Evolutionary conservation across 2,329 filamentous ascomycete genomes (phyloP).

Genomic region (Aureobasidium sp.): DNA sequence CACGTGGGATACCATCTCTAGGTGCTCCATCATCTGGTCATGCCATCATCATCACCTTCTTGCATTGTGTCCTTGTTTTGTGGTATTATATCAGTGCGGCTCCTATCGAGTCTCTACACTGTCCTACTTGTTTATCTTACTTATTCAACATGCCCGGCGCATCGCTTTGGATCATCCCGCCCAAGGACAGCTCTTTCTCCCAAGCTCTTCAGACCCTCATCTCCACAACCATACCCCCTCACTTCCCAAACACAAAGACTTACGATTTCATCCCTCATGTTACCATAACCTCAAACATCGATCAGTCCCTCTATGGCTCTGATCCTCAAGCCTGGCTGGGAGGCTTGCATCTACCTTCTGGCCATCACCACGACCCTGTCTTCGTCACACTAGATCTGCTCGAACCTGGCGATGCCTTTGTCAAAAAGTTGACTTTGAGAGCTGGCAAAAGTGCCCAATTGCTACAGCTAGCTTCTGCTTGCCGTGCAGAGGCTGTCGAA

Average conservation of each 20-base stretch:
- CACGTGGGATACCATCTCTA: neutral
- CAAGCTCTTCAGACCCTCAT: constrained; percentile 27
- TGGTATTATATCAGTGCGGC: neutral
- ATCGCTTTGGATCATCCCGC: constrained; percentile 36
- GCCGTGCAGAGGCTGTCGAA: constrained; percentile 23
- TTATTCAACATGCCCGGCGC: constrained; percentile 28
- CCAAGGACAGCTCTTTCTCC: constrained; percentile 25
- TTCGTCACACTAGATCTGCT: constrained; percentile 22
- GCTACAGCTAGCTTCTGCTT: constrained; percentile 21
- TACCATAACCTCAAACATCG: constrained; percentile 32
- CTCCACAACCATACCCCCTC: constrained; percentile 21
- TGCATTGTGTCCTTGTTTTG: neutral
- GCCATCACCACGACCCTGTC: constrained; percentile 14
- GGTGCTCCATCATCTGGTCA: neutral
- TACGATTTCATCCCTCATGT: constrained; percentile 33
- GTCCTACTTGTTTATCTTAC: too few relatives aligned
- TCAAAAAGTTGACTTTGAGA: constrained; percentile 31
- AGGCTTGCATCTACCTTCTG: constrained; percentile 20
- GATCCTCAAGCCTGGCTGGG: constrained; percentile 30
- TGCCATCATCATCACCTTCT: neutral
- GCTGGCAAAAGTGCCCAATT: constrained; percentile 25
- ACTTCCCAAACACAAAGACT: constrained; percentile 23
- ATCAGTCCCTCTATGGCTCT: constrained; percentile 17
- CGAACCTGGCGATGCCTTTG: constrained; percentile 28
- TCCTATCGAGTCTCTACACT: neutral